Base-by-base conservation (phyloP, 768 basidiomycete species). In the Pluteus cervinus region DNA sequence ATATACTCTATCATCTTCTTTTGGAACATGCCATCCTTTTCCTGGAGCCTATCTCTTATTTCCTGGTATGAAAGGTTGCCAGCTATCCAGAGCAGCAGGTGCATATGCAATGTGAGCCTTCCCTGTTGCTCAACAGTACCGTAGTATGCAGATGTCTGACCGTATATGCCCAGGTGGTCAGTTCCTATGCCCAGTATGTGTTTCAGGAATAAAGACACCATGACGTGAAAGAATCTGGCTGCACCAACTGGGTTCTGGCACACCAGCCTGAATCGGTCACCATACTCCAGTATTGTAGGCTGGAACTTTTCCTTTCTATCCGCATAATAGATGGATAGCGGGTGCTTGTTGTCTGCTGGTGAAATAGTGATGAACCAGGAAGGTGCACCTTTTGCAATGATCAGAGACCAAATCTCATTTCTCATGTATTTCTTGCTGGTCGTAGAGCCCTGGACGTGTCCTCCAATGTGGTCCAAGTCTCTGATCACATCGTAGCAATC, bases 391-490 rank as follows among this genome's bases (percentile, higher is more conserved):
- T n/a, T n/a, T n/a, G n/a, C n/a, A n/a, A n/a, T n/a, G n/a, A n/a
- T n/a, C n/a, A n/a, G n/a, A n/a, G n/a, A n/a, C n/a, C n/a, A n/a
- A n/a, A n/a, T n/a, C n/a, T 65, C 57, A 46, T 53, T 57, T 9
- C 49, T 24, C 47, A 51, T 49, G 20, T 57, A 42, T 24, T 58
- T 55, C 36, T 59, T 61, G 4, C 35, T 40, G 2, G 53, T 51
- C 3, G 46, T 22, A 1, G 61, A 63, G 0, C 60, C 58, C 7
- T 46, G 24, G 0, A 61, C 53, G n/a, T 58, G 45, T 0, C 56
- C 56, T 3, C 47, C 55, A 3, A 73, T 49, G 36, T 54, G 49
- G 33, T 71, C 62, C 0, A 70, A 17, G 25, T 65, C 53, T 11
- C 47, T 24, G 1, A 71, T 29, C 0, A 71, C 18, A n/a, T n/a